Conservation (phyloP, 2,329 filamentous ascomycete genomes). For the Fusarium circinatum region DNA sequence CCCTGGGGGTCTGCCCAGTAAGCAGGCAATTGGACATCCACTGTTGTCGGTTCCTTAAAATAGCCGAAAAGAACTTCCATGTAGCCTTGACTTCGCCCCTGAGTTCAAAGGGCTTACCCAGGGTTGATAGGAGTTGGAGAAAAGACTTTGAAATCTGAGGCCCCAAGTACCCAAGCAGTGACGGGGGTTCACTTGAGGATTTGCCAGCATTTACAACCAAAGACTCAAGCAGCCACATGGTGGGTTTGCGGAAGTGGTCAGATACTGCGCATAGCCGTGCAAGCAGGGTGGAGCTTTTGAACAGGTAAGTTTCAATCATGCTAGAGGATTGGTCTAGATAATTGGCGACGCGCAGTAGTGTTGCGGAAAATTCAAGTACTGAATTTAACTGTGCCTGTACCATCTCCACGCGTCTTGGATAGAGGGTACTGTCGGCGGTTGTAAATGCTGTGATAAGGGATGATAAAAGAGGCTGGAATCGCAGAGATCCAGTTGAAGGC, state of each 20-base stretch:
- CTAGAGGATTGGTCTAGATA: conserved; percentile 70
- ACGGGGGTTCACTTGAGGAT: conserved; percentile 81
- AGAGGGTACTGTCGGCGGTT: conserved; percentile 70
- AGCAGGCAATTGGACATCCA: conserved; percentile 96
- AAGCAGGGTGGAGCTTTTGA: conserved; percentile 81
- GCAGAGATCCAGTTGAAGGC: conserved; percentile 73
- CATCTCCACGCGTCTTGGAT: conserved; percentile 63
- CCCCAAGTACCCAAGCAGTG: conserved; percentile 89
- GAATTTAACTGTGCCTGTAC: conserved; percentile 71
- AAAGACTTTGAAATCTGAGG: conserved; percentile 86
- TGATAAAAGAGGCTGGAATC: conserved; percentile 80
- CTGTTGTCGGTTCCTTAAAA: conserved; percentile 90
- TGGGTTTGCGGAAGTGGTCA: conserved; percentile 71
- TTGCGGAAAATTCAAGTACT: conserved; percentile 73
- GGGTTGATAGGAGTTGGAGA: conserved; percentile 77
- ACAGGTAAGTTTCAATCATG: conserved; percentile 79
- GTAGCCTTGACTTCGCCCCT: conserved; percentile 72
- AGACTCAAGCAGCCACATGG: conserved; percentile 76
- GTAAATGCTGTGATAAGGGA: conserved; percentile 65
- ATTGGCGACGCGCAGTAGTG: conserved; percentile 75
- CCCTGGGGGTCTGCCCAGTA: conserved; percentile 85
- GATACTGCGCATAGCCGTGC: conserved; percentile 79
- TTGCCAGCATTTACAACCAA: conserved; percentile 77
- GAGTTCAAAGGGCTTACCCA: conserved; percentile 80
- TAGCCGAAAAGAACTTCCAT: conserved; percentile 87